Evolutionary conservation across 768 basidiomycete genomes (phyloP).

Genomic region (Agaricus blazei): DNA sequence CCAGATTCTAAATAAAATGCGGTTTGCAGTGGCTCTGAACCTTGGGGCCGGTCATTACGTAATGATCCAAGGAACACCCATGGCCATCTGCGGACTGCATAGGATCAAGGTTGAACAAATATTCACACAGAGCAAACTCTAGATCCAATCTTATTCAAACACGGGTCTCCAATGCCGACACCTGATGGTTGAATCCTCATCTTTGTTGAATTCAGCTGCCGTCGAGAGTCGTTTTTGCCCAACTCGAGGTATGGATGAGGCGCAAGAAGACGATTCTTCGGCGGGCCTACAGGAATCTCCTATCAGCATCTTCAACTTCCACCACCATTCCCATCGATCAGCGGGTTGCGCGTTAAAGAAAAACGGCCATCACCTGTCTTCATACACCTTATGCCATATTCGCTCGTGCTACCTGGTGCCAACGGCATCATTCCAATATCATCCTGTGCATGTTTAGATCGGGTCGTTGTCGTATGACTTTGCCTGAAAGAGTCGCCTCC

Average conservation of each 20-base stretch:
- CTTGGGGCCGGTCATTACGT: not conserved
- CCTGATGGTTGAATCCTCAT: not conserved
- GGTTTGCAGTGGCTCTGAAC: not conserved
- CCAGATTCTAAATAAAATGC: not conserved
- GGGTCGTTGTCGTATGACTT: not conserved
- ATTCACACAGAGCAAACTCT: constrained; percentile 2
- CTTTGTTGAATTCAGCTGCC: not conserved
- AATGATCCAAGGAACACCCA: not conserved
- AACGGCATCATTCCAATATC: not conserved
- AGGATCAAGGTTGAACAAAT: not conserved
- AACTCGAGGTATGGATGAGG: not conserved
- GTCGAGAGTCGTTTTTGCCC: not conserved
- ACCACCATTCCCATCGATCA: not conserved
- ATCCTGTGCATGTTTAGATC: not conserved
- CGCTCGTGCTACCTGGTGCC: not conserved
- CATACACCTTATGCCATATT: constrained; percentile 2
- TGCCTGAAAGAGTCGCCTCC: not conserved
- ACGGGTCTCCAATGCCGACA: not conserved
- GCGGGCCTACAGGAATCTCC: not conserved
- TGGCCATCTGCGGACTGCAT: constrained; percentile 1
- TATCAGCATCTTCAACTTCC: not conserved
- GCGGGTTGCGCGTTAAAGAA: not conserved
- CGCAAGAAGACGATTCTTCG: not conserved
- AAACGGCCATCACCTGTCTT: constrained; percentile 1
- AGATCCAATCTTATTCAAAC: constrained; percentile 4